Conservation (phyloP, 2,329 filamentous ascomycete genomes). For the Mycocentrospora acerina region DNA sequence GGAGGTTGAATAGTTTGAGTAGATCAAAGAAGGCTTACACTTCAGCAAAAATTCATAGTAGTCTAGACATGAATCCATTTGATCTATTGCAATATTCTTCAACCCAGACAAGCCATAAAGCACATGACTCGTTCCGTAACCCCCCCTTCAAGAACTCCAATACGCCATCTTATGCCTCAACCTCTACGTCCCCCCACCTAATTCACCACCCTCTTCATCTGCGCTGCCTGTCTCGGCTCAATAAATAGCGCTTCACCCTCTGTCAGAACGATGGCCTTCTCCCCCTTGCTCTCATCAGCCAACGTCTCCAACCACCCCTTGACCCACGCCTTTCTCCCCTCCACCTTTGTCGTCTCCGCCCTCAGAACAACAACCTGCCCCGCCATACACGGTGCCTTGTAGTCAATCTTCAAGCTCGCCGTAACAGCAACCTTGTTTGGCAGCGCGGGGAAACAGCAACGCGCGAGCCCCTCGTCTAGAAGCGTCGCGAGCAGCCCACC, state of each 20-base stretch:
- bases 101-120: no score
- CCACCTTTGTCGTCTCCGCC: slow-evolving; percentile 79
- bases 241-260: slow-evolving; percentile 87
- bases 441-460: slow-evolving; percentile 84
- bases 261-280: slow-evolving; percentile 66
- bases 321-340: slow-evolving; percentile 94
- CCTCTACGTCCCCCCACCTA: neutral
- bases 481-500: slow-evolving; percentile 90
- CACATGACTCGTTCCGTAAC: no score
- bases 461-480: slow-evolving; percentile 83
- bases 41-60: no score
- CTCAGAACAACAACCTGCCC: slow-evolving; percentile 74
- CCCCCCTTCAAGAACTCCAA: no score
- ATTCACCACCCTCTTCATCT: slow-evolving; percentile 32
- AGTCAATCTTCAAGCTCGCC: slow-evolving; percentile 79
- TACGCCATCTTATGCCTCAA: slow-evolving; percentile 2
- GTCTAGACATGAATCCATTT: no score
- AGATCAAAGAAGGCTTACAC: no score
- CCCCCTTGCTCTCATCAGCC: slow-evolving; percentile 68
- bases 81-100: no score
- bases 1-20: no score
- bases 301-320: slow-evolving; percentile 83
- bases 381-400: slow-evolving; percentile 76
- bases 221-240: slow-evolving; percentile 77
- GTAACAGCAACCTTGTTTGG: slow-evolving; percentile 86